Evolutionary conservation across 345 rosid genomes (phyloP).

Genomic region (Brassica carinata): DNA sequence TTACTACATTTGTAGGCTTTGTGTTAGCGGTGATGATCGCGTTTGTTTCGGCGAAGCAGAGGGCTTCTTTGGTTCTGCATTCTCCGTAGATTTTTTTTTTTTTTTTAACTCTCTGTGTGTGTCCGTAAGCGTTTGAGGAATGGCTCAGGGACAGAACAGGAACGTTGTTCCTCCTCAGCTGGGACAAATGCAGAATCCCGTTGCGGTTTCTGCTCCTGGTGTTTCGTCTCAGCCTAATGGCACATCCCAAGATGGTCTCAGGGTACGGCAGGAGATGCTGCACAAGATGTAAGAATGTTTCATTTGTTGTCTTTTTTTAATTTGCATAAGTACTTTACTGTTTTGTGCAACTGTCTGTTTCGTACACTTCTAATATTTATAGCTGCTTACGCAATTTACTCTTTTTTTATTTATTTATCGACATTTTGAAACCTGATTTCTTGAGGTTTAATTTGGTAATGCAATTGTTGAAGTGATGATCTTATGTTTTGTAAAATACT

Average conservation of each 20-base stretch:
- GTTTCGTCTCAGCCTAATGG: constrained; percentile 33
- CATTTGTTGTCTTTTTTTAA: constrained; percentile 8
- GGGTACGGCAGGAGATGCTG: constrained; percentile 48
- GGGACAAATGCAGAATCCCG: constrained; percentile 54
- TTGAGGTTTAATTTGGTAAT: constrained; percentile 9
- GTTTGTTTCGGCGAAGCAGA: constrained; percentile 10
- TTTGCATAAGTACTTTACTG: constrained; percentile 6
- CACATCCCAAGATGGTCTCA: constrained; percentile 42
- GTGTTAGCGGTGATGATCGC: constrained; percentile 19
- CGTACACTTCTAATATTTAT: neutral
- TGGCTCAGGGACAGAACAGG: constrained; percentile 64
- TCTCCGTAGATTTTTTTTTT: neutral
- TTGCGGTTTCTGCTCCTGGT: constrained; percentile 25
- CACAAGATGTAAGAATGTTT: constrained; percentile 55
- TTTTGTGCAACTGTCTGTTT: neutral
- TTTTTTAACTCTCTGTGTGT: constrained; percentile 31
- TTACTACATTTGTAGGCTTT: constrained; percentile 10
- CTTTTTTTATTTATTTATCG: neutral
- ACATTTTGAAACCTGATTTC: neutral
- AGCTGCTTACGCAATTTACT: neutral
- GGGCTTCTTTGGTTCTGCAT: neutral
- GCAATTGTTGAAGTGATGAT: constrained; percentile 27
- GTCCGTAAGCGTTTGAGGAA: constrained; percentile 6
- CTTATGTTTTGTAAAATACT: neutral
- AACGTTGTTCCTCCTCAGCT: constrained; percentile 44